A percentile compares a stretch with the other conserved stretches of the same genome.
phyloP scores from a whole-genome alignment of 371 early-diverging fungal species.

The Haplosporangium sp. region DNA sequence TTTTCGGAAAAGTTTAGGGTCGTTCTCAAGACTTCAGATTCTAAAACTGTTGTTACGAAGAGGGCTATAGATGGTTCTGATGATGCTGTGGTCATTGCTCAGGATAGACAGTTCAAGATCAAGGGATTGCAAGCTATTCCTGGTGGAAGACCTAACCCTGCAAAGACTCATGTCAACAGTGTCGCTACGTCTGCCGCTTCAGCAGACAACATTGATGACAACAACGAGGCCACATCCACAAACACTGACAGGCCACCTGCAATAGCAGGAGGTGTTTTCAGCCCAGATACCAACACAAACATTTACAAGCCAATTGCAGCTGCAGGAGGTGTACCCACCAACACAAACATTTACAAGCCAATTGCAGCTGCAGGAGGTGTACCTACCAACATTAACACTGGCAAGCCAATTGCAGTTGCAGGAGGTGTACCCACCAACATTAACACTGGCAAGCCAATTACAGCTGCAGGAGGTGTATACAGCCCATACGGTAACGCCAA shows the following conservation, averaged over 20 bases:
- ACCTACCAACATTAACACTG: no score
- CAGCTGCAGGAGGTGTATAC: background rate
- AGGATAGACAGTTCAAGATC: conserved; percentile 46
- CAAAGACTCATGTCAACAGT: conserved; percentile 30
- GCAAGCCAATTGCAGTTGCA: no score
- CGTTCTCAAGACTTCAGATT: conserved; percentile 29
- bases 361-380: no score
- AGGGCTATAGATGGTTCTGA: background rate
- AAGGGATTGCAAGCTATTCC: conserved; percentile 31
- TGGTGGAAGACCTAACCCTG: conserved; percentile 32
- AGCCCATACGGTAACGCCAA: background rate
- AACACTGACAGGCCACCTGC: background rate
- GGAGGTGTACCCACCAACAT: no score
- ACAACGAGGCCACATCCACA: background rate
- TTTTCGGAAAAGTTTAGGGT: conserved; percentile 48
- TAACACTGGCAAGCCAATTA: background rate
- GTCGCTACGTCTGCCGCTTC: background rate
- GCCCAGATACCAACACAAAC: no score
- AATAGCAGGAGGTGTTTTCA: background rate
- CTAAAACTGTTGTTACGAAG: background rate
- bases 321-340: no score
- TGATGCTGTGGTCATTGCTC: conserved; percentile 7
- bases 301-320: no score
- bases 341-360: no score
- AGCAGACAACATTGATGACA: background rate